Evolutionary conservation across 1,139 yeast genomes (phyloP), one percentile per base, ranked within the genome.

Genomic region (Nakaseomyces sp.): DNA sequence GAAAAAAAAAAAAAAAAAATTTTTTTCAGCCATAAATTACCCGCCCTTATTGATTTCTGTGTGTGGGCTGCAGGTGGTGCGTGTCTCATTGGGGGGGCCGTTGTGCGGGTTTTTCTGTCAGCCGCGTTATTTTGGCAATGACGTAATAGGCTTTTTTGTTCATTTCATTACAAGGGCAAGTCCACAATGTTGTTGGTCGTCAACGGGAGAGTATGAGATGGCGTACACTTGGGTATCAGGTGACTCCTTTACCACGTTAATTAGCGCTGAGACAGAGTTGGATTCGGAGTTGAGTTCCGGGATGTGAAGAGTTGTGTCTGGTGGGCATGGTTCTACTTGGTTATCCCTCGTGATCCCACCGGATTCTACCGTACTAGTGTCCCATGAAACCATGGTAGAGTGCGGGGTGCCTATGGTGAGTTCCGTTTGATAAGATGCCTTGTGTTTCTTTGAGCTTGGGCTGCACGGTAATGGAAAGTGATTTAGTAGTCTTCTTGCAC

Each of bases 351-450:
- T 38, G 6, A 57, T 39, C 1, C 63, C 64, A 2, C 63, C 65
- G 43, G 57, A 57, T 40, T 59, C 64, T 5, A 58, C 45, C 6
- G 52, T 26, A 29, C 51, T 51, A 25, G 48, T 47, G 3, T 46
- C 40, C 65, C 65, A 61, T 7, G 48, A 49, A 5, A 55, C 10
- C 3, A 60, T 16, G 3, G 43, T 24, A 2, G 56, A 56, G n/a
- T 44, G 32, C 5, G 42, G 37, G 7, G 58, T 48, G 1, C 60
- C 65, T 19, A 58, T 41, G 9, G 44, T 24, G 15, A 57, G 45
- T 10, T n/a, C 12, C 6, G 26, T 6, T 7, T 22, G n/a, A 15
- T 35, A 35, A 5, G 29, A 17, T 18, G 28, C 18, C 16, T 26
- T 12, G 38, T 37, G 19, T 32, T 24, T 31, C 45, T 33, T 15